Conservation (phyloP, 2,329 filamentous ascomycete species). For the Aspergillus novoparasiticus region DNA sequence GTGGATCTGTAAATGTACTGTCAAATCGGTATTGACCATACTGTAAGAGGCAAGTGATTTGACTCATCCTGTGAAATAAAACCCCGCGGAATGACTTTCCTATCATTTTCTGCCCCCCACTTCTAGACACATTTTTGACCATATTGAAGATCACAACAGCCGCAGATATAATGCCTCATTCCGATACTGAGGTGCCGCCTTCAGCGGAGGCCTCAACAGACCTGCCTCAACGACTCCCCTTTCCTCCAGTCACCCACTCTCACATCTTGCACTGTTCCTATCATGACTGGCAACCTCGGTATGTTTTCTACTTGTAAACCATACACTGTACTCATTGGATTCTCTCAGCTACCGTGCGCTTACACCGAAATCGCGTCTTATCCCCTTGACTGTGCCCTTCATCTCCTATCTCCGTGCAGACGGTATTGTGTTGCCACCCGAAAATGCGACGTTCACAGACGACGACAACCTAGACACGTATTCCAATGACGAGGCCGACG, state of each 20-base stretch:
- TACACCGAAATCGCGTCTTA: constrained; percentile 82
- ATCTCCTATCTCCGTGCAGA: constrained; percentile 87
- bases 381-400: constrained; percentile 75
- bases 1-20: not conserved
- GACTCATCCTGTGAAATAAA: constrained; percentile 17
- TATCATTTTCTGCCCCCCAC: constrained; percentile 1
- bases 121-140: not conserved
- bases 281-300: constrained; percentile 85
- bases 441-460: constrained; percentile 38
- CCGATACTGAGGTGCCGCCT: constrained; percentile 25
- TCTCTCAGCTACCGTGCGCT: constrained; percentile 68
- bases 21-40: constrained; percentile 11
- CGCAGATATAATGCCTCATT: constrained; percentile 29
- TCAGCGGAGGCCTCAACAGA: constrained; percentile 18
- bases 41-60: constrained; percentile 14
- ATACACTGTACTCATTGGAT: constrained; percentile 14
- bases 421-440: constrained; percentile 76
- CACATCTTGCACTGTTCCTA: constrained; percentile 96
- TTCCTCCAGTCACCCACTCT: constrained; percentile 79
- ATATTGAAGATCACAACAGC: not conserved
- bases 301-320: constrained; percentile 25
- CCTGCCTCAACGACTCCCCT: constrained; percentile 56
- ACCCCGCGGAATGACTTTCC: constrained; percentile 1
- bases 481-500: constrained; percentile 58
- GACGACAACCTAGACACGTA: constrained; percentile 54